These are phyloP conservation scores for Hymenochaete sp. DNA, from an alignment of 1,284 basidiomycete genomes.

Conservation along the genomic window DNA sequence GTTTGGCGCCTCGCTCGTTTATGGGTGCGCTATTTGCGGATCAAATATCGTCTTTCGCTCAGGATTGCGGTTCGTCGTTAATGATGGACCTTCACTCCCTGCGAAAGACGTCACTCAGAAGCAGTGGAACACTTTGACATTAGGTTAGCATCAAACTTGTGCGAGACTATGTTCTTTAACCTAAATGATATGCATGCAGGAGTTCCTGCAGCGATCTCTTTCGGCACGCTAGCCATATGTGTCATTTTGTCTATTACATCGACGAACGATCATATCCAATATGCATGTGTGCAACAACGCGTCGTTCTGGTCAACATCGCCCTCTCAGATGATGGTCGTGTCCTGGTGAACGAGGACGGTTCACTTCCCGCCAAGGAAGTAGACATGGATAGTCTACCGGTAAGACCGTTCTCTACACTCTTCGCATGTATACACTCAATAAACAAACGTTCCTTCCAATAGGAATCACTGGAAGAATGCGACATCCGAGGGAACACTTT, in stretches of 20 bases:
- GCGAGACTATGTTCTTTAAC: neutral
- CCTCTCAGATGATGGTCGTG: constrained; percentile 12
- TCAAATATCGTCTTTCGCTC: too few relatives aligned
- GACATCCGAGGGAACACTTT: constrained; percentile 7
- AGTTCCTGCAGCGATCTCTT: neutral
- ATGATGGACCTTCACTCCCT: too few relatives aligned
- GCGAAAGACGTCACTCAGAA: too few relatives aligned
- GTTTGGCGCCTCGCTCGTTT: too few relatives aligned
- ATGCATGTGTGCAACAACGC: neutral
- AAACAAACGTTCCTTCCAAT: neutral
- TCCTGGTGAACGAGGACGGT: constrained; percentile 13
- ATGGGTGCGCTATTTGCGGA: too few relatives aligned
- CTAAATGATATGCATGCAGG: neutral
- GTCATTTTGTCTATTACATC: constrained; percentile 1
- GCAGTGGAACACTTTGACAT: neutral
- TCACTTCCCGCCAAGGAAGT: constrained; percentile 12
- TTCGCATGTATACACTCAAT: neutral
- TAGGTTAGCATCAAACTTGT: neutral
- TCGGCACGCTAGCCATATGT: constrained; percentile 6
- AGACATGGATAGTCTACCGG: constrained; percentile 13
- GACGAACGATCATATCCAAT: neutral
- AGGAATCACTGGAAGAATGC: constrained; percentile 14
- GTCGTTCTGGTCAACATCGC: constrained; percentile 16
- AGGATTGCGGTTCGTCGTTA: too few relatives aligned
- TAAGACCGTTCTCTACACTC: neutral